Base-by-base conservation (phyloP, 1,284 basidiomycete genomes). In the Meira miltonrushii region DNA sequence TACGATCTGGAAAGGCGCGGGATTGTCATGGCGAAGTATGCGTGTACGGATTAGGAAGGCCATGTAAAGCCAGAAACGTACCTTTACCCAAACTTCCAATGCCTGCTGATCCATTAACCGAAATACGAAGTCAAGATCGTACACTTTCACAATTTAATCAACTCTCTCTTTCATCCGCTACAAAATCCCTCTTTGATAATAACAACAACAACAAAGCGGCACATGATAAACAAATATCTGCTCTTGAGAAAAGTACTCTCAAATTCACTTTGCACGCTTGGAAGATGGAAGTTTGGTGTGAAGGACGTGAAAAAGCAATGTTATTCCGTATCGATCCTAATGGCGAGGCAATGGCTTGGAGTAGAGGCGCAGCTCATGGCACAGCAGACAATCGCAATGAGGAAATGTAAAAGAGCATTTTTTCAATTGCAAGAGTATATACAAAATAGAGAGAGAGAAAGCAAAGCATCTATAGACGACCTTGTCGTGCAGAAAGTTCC, bases 21-120 rank as follows among this genome's bases (percentile, higher is more conserved):
- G 53, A 54, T 40, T 54, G 53, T 21, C 53, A 54, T 44, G 53
- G 53, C 6, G 53, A 54, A 28, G 53, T 54, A 39, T 33, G 50
- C 23, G 13, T 53, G 2, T n/a, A 39, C 15, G 19, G 39, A 4
- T 46, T 54, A 21, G 12, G 38, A 12, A 17, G 53, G 21, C 53
- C 53, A 13, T 8, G 23, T n/a, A 15, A 13, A 17, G 53, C 53
- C 6, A 11, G 23, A 25, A 19, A 40, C 12, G n/a, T 15, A 25
- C 38, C 39, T 25, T n/a, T 54, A 17, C 53, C 53, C 4, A 28
- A 40, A 23, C 19, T 54, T 23, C 53, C 53, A 2, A 40, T 54
- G 53, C 53, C 53, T 3, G 17, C 39, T n/a, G 50, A 53, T 53
- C 50, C 50, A 12, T 28, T 53, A 17, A 17, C 21, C 6, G 19